Conservation (phyloP, 371 early-diverging fungal species). For the Haplosporangium sp. region DNA sequence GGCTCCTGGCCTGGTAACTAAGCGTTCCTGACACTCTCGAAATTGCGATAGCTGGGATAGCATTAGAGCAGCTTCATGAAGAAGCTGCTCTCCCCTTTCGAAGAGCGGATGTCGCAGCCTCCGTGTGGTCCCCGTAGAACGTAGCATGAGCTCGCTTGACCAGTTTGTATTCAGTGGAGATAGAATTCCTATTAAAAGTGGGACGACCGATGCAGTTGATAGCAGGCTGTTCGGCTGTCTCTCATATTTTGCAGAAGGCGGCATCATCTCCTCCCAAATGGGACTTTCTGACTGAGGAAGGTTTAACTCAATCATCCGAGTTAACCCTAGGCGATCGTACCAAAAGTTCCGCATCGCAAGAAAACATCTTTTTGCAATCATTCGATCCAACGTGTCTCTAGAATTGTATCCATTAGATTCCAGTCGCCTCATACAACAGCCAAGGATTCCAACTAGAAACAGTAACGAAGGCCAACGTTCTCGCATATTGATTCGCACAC, state of each 20-base stretch:
- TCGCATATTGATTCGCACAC: constrained; percentile 52
- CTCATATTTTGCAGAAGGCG: background rate
- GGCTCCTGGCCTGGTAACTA: constrained; percentile 32
- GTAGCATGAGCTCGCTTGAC: constrained; percentile 31
- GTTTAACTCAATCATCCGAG: constrained; percentile 26
- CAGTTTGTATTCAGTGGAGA: constrained; percentile 26
- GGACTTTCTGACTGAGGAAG: background rate
- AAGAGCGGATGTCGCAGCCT: constrained; percentile 20
- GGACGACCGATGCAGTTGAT: constrained; percentile 31
- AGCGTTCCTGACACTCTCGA: constrained; percentile 27
- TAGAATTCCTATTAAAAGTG: constrained; percentile 19
- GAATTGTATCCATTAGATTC: constrained; percentile 3
- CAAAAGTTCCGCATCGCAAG: constrained; percentile 29
- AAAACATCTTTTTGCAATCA: constrained; percentile 21
- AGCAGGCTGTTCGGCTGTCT: background rate
- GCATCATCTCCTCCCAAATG: constrained; percentile 18
- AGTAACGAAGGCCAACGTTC: constrained; percentile 32
- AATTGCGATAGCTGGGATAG: constrained; percentile 22
- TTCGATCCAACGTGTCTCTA: constrained; percentile 9
- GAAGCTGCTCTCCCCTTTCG: constrained; percentile 20
- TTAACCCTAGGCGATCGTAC: constrained; percentile 24
- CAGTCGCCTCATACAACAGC: constrained; percentile 17
- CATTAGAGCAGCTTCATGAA: constrained; percentile 26
- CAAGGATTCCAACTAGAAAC: constrained; percentile 29
- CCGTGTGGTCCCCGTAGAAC: background rate